Evolutionary conservation across 2,329 filamentous ascomycete species (phyloP), one percentile per base, ranked within the genome.

Genomic region (Ophiognomonia clavigignenti-juglandacearum): DNA sequence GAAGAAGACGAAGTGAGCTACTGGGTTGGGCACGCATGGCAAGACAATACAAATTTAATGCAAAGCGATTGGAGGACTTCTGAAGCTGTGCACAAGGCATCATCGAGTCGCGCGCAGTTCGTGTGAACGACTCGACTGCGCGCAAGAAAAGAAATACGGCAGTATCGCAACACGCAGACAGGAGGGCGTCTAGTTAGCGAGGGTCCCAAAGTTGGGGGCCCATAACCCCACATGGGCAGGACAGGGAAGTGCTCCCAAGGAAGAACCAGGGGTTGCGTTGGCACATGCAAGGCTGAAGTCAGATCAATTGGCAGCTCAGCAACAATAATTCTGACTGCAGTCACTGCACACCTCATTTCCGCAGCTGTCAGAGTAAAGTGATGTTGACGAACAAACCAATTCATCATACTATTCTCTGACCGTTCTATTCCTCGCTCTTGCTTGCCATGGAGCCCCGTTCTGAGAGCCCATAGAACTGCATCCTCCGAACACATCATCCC

Each of bases 1-100:
- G 59, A 74, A 71, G 64, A 70, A 66, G 58, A 37, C 24, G 24
- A 26, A 43, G 45, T 53, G 42, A 53, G 41, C 22, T 34, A 2
- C 24, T 16, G 41, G n/a, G 16, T 27, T 5, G 27, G 2, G 22
- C 16, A 19, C 11, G 7, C 20, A 14, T 5, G 22, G n/a, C 22
- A n/a, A n/a, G 19, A 26, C 10, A 9, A 13, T 37, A 13, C 3
- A 22, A 26, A 23, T 31, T 9, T 22, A 6, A 5, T 45, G 4
- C 13, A 11, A 39, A 3, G 6, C 20, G 22, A 6, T 14, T 10
- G 20, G 26, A 24, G n/a, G 20, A 9, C 20, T 39, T 11, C 8
- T 9, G 8, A 16, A 36, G 34, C 18, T 18, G 16, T 20, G 18
- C 6, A 26, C 6, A 26, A 26, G 24, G n/a, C n/a, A n/a, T n/a